Conservation (phyloP, 2,329 filamentous ascomycete species). For the Paecilomyces fulvus region DNA sequence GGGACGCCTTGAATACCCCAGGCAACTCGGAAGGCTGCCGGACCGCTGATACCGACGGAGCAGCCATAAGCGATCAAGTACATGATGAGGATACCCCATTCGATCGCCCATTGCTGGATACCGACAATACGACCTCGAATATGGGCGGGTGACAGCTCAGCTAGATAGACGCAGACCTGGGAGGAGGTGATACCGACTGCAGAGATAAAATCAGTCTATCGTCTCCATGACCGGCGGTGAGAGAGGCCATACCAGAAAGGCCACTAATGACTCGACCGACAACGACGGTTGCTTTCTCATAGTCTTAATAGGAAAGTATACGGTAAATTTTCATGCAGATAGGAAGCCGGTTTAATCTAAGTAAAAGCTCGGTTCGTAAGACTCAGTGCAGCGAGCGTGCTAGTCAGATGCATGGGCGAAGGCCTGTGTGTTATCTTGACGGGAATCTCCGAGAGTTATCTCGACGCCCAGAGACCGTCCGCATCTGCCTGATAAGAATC, state of each 20-base stretch:
- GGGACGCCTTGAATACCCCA: constrained; percentile 58
- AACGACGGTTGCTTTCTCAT: constrained; percentile 20
- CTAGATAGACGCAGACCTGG: constrained; percentile 37
- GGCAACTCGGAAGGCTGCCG: constrained; percentile 48
- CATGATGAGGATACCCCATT: constrained; percentile 39
- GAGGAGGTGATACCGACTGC: constrained; percentile 36
- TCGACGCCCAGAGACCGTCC: too few relatives aligned
- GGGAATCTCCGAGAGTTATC: too few relatives aligned
- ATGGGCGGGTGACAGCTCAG: constrained; percentile 34
- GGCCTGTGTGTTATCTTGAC: too few relatives aligned
- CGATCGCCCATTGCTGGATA: constrained; percentile 38
- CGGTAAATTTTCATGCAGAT: too few relatives aligned
- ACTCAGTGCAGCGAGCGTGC: too few relatives aligned
- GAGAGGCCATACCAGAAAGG: constrained; percentile 13
- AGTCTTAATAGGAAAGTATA: too few relatives aligned
- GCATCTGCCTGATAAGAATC: too few relatives aligned
- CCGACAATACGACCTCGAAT: constrained; percentile 36
- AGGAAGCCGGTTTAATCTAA: too few relatives aligned
- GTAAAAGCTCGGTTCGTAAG: too few relatives aligned
- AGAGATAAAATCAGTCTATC: constrained; percentile 15
- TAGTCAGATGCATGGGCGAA: too few relatives aligned
- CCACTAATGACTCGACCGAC: constrained; percentile 43
- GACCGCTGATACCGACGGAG: constrained; percentile 24
- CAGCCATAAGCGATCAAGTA: constrained; percentile 35
- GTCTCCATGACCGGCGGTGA: background rate